Evolutionary conservation across 257 asterid genomes (phyloP).

Genomic region (Cynanchum wilfordii): DNA sequence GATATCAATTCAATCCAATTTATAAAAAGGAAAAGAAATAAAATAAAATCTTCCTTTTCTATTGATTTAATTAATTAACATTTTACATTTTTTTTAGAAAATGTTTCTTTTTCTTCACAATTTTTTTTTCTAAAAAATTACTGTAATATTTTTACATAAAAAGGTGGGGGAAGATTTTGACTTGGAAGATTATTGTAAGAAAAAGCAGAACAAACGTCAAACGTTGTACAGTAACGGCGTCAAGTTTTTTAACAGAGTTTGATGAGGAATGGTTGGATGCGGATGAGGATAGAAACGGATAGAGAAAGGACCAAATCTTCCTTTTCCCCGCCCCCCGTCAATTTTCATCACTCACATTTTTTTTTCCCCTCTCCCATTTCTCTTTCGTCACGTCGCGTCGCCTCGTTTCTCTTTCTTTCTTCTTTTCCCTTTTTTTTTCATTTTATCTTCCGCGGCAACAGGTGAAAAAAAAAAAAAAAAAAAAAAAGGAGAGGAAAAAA

Average conservation of each 20-base stretch:
- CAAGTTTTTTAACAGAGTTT: neutral
- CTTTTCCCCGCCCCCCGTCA: neutral
- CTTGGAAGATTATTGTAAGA: too few species aligned
- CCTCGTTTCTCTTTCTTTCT: neutral
- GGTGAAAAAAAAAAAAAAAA: neutral
- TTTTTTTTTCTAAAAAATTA: too few species aligned
- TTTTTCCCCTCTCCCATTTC: neutral
- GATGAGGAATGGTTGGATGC: neutral
- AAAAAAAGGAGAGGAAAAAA: neutral
- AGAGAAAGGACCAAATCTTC: neutral
- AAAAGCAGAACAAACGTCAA: too few species aligned
- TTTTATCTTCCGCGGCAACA: neutral
- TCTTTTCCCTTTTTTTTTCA: neutral
- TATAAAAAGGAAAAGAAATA: neutral
- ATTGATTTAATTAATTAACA: neutral
- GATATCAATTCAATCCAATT: too few species aligned
- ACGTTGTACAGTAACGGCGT: too few species aligned
- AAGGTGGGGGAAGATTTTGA: too few species aligned
- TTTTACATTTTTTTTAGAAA: too few species aligned
- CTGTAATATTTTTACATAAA: too few species aligned
- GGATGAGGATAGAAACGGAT: neutral
- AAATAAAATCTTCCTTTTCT: neutral
- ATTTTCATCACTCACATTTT: neutral
- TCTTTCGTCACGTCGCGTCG: conserved; percentile 11
- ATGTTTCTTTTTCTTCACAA: too few species aligned